Percentiles rank a stretch among this genome's conserved stretches.
phyloP scores from a whole-genome alignment of 768 basidiomycete genomes.

The Kwoniella dejecticola region DNA sequence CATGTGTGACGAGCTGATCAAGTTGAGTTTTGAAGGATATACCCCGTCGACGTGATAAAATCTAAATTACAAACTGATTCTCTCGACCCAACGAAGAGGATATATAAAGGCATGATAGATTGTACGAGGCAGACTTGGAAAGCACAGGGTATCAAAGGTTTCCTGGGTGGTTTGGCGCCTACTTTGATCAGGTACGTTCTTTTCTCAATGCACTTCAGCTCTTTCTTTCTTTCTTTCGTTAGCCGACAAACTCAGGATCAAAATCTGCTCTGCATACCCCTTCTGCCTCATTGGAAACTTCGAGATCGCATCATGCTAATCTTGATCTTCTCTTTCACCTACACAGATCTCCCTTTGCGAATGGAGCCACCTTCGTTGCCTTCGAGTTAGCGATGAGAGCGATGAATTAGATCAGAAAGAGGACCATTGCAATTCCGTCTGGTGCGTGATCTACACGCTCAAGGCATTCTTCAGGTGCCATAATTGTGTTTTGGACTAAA shows the following conservation, averaged over 20 bases:
- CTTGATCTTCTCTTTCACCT: not conserved
- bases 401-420: constrained; percentile 26
- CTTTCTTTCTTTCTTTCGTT: no score
- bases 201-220: not conserved
- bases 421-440: not conserved
- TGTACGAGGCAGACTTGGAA: constrained; percentile 81
- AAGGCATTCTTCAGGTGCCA: no score
- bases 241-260: not conserved
- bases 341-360: constrained; percentile 85
- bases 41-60: constrained; percentile 95
- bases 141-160: constrained; percentile 79
- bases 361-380: constrained; percentile 93
- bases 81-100: constrained; percentile 67
- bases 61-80: constrained; percentile 90
- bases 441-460: no score
- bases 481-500: no score
- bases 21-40: constrained; percentile 63
- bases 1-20: not conserved
- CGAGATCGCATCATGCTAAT: not conserved
- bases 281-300: no score
- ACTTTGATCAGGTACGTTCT: constrained; percentile 76
- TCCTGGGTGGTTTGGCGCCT: constrained; percentile 86
- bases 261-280: no score
- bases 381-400: constrained; percentile 86
- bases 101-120: constrained; percentile 79